Conservation (phyloP, 768 basidiomycete genomes). For the Pulveroboletus sp. region DNA sequence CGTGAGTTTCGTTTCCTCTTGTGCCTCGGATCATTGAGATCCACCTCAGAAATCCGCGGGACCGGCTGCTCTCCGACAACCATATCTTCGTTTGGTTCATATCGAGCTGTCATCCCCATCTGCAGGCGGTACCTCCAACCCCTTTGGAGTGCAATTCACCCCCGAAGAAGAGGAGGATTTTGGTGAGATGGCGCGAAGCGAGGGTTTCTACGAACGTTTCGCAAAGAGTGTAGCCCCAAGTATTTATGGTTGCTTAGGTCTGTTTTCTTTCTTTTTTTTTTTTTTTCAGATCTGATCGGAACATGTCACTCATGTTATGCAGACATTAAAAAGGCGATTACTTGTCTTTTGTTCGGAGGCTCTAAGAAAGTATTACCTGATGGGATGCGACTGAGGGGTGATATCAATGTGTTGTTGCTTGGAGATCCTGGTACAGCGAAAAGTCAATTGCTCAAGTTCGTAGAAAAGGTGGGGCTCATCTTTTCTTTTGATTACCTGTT, state of each 20-base stretch:
- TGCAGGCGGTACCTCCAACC: constrained; percentile 68
- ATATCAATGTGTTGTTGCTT: constrained; percentile 94
- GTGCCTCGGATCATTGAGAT: background rate
- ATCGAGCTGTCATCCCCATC: constrained; percentile 85
- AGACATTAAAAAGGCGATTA: constrained; percentile 99
- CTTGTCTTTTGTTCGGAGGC: constrained; percentile 94
- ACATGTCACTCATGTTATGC: constrained; percentile 11
- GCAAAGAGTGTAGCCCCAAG: constrained; percentile 92
- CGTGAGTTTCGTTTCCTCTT: constrained; percentile 39
- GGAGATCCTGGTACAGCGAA: constrained; percentile 99
- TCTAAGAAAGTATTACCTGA: constrained; percentile 97
- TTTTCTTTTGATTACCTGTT: background rate
- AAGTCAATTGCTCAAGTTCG: constrained; percentile 96
- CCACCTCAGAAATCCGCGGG: constrained; percentile 64
- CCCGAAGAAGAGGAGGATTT: constrained; percentile 99
- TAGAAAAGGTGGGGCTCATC: constrained; percentile 68
- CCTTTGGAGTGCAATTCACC: constrained; percentile 83
- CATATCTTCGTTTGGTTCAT: constrained; percentile 91
- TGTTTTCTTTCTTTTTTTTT: too few species aligned
- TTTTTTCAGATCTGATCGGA: too few species aligned
- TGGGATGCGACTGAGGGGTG: constrained; percentile 93
- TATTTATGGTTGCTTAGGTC: constrained; percentile 93
- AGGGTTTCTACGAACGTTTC: constrained; percentile 90
- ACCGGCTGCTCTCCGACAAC: constrained; percentile 86
- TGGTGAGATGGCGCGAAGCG: constrained; percentile 81